These are phyloP conservation scores for Diplodia sapinea DNA, from an alignment of 2,329 filamentous ascomycete species.

Conservation along the genomic window DNA sequence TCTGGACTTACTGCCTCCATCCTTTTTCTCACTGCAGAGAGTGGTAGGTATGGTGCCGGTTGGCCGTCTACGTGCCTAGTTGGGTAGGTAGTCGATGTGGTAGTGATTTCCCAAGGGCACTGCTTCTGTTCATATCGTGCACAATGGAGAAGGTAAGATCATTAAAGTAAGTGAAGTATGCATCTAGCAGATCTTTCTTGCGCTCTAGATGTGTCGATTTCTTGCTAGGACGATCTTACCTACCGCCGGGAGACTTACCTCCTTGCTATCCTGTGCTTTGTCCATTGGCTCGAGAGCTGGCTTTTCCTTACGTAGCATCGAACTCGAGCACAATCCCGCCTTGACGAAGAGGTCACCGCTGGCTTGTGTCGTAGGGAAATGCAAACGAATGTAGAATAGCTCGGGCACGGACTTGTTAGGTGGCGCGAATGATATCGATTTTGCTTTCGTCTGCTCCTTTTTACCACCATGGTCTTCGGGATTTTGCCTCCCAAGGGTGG, in stretches of 20 bases:
- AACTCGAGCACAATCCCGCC: background rate
- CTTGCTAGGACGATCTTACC: conserved; percentile 25
- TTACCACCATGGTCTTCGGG: background rate
- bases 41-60: conserved; percentile 22
- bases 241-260: background rate
- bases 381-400: background rate
- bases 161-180: conserved; percentile 18
- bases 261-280: background rate
- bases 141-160: conserved; percentile 24
- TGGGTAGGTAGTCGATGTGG: conserved; percentile 14
- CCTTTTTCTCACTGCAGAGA: background rate
- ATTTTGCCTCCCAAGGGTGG: background rate
- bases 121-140: background rate
- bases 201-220: conserved; percentile 19
- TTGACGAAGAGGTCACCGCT: background rate
- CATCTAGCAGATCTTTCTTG: conserved; percentile 8
- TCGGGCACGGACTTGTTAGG: background rate
- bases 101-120: background rate
- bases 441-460: background rate
- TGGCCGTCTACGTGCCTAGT: conserved; percentile 16
- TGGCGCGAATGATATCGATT: background rate
- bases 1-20: background rate
- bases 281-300: background rate
- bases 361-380: background rate
- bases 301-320: background rate